A percentile compares a stretch with the other conserved stretches of the same genome.
phyloP scores from a whole-genome alignment of 1,139 yeast genomes.

The Yamadazyma taylorii region DNA sequence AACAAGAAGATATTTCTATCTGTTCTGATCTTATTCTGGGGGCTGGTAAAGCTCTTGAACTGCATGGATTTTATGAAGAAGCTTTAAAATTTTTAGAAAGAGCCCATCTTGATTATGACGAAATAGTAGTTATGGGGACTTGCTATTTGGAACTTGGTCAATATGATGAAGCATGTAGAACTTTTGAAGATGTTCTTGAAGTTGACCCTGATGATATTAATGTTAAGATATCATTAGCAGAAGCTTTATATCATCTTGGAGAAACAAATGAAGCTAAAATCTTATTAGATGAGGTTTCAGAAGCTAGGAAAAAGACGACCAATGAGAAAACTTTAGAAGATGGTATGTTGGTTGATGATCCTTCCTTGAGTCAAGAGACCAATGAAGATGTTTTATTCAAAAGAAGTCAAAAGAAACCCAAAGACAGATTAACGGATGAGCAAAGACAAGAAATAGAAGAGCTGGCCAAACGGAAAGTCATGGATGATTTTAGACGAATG shows the following conservation, averaged over 20 bases:
- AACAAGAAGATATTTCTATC: slow-evolving; percentile 48
- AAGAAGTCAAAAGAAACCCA: slow-evolving; percentile 19
- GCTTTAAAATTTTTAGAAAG: slow-evolving; percentile 68
- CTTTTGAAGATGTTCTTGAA: slow-evolving; percentile 57
- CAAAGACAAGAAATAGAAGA: slow-evolving; percentile 60
- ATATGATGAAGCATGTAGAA: slow-evolving; percentile 65
- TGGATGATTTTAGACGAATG: slow-evolving; percentile 65
- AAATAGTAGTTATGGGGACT: slow-evolving; percentile 67
- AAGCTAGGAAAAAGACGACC: slow-evolving; percentile 14
- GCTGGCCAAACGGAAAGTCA: slow-evolving; percentile 58
- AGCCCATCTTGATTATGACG: slow-evolving; percentile 40
- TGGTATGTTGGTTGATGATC: background rate
- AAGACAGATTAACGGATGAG: slow-evolving; percentile 44
- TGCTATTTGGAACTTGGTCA: slow-evolving; percentile 77
- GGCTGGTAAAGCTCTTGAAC: slow-evolving; percentile 74
- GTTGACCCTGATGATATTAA: slow-evolving; percentile 68
- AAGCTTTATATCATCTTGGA: slow-evolving; percentile 72
- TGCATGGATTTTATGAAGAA: slow-evolving; percentile 64
- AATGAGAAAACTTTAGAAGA: background rate
- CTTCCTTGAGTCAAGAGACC: background rate
- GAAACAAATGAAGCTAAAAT: slow-evolving; percentile 61
- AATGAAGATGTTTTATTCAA: slow-evolving; percentile 27
- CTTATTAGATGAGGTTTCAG: slow-evolving; percentile 52
- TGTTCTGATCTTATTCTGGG: slow-evolving; percentile 73
- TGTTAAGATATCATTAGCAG: slow-evolving; percentile 76